phyloP scores from a whole-genome alignment of 352 stramenopile genomes.

The Globisporangium spinosum region DNA sequence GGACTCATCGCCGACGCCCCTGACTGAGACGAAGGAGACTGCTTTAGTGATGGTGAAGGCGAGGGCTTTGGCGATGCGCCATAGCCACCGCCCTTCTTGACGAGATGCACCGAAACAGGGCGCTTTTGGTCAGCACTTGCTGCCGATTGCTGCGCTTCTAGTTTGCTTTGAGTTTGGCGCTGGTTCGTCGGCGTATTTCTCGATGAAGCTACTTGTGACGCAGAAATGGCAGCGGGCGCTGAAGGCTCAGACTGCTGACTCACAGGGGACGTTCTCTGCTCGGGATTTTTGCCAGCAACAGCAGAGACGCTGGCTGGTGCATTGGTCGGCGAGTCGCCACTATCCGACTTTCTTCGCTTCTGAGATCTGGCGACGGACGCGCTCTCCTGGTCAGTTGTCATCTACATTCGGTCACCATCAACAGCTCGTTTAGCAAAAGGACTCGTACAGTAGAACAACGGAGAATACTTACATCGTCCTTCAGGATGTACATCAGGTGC shows the following conservation, averaged over 20 bases:
- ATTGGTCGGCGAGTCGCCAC: not conserved
- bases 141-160: not conserved
- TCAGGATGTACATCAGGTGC: slow-evolving; percentile 20
- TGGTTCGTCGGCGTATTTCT: not conserved
- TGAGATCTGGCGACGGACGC: not conserved
- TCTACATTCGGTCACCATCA: not conserved
- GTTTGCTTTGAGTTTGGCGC: not conserved
- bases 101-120: not conserved
- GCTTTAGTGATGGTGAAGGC: not conserved
- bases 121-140: not conserved
- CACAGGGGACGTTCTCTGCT: not conserved
- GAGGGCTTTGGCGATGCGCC: not conserved
- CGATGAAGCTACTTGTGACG: not conserved
- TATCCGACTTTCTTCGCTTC: slow-evolving; percentile 5
- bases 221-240: not conserved
- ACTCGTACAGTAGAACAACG: not conserved
- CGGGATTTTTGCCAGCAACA: not conserved
- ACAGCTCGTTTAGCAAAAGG: not conserved
- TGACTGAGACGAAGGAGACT: not conserved
- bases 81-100: not conserved
- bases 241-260: not conserved
- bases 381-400: not conserved
- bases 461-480: slow-evolving; percentile 8
- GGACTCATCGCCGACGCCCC: not conserved
- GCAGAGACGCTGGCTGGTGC: not conserved